phyloP scores from a whole-genome alignment of 2,329 filamentous ascomycete species.

The Claviceps cyperi region DNA sequence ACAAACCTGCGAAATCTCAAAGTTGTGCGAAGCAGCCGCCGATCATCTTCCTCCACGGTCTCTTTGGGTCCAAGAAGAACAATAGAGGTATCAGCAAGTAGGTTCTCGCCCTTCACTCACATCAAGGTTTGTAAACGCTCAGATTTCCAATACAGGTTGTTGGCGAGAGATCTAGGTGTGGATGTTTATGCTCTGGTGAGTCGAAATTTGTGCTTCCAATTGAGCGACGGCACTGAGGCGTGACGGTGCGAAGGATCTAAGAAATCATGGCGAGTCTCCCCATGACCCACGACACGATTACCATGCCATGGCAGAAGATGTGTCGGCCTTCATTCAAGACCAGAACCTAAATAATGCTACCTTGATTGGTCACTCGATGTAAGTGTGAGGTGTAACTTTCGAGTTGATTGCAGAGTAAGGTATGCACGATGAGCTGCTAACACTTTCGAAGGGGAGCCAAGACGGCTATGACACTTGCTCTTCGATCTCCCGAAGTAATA shows the following conservation, averaged over 20 bases:
- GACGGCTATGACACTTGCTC: conserved; percentile 74
- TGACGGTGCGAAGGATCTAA: conserved; percentile 49
- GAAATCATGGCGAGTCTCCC: conserved; percentile 86
- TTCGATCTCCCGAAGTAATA: conserved; percentile 53
- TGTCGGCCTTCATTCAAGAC: conserved; percentile 60
- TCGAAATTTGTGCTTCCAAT: background rate
- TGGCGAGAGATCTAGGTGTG: conserved; percentile 67
- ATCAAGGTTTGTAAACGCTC: background rate
- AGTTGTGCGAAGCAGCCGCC: conserved; percentile 35
- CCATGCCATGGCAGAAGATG: conserved; percentile 64
- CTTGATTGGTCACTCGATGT: conserved; percentile 91
- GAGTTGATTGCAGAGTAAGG: background rate
- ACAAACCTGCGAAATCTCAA: conserved; percentile 36
- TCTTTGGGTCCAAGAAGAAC: conserved; percentile 93
- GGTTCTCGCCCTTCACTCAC: conserved; percentile 18
- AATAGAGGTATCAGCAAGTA: conserved; percentile 92
- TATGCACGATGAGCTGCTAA: background rate
- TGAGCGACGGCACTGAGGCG: background rate
- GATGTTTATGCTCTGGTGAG: conserved; percentile 69
- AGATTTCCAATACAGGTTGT: conserved; percentile 35
- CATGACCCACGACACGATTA: conserved; percentile 70
- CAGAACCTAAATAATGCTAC: conserved; percentile 57
- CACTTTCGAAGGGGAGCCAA: conserved; percentile 61
- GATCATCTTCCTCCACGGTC: conserved; percentile 78
- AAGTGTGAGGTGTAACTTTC: conserved; percentile 12